Evolutionary conservation across 345 rosid genomes (phyloP), one percentile per base, ranked within the genome.

Genomic region (Lumnitzera racemosa): DNA sequence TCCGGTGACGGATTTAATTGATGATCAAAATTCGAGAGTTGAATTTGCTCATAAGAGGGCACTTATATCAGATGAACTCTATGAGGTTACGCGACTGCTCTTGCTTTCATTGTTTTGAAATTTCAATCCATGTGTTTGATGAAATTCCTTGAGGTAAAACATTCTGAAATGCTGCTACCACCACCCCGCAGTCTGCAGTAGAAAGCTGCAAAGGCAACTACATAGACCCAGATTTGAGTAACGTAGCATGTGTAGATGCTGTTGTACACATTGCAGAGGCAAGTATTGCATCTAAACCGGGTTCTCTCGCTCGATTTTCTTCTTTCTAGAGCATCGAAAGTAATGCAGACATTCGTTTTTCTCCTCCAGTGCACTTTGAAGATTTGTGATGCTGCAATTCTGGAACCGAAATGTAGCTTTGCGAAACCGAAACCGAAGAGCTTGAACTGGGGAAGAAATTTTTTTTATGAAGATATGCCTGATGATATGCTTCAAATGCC

Each of bases 11-110:
- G 59, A 68, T 57, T 50, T 48, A 11, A 15, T 25, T 6, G 50
- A 46, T 13, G 76, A 76, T 24, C 51, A 53, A 24, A 68, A 76
- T 64, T 54, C 80, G 3, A 65, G 67, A 64, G 54, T 76, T 24
- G 36, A 31, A 17, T 76, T 36, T 53, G 68, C 70, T 24, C 64
- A 76, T 31, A 47, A 72, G 4, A 25, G 69, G 49, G 61, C 69
- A 11, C 64, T 76, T 23, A 47, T 76, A 47, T 72, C 80, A 13
- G 61, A 69, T 1, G 67, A 76, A n/a, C 74, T 72, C 27, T 76
- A 65, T 49, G 59, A 69, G 65, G 80, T 72, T 36, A 36, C 11
- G 43, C 7, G 43, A 36, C 43, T 36, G 43, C 43, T 36, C 43
- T 36, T 36, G 43, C 11, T 36, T 36, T 9, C 43, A 36, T 36